Conservation (phyloP, 1,284 basidiomycete species). For the Melampsora larici-populina region DNA sequence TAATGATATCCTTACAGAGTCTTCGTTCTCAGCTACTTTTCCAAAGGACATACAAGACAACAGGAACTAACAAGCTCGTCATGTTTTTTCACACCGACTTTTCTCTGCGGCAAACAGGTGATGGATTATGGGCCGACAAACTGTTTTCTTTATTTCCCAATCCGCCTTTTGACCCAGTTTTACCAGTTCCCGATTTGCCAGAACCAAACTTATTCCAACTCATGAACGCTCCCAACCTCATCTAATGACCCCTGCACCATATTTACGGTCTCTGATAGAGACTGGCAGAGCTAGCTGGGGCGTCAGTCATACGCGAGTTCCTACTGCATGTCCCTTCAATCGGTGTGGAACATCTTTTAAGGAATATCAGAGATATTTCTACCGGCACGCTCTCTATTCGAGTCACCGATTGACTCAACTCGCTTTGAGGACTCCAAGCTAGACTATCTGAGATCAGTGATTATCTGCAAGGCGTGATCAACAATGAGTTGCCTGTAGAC, state of each 20-base stretch:
- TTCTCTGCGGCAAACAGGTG: constrained; percentile 58
- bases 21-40: neutral
- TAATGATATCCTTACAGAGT: constrained; percentile 11
- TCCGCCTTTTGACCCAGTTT: constrained; percentile 59
- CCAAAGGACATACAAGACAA: neutral
- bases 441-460: constrained; percentile 80
- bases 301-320: constrained; percentile 77
- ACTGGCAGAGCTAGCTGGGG: constrained; percentile 69
- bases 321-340: constrained; percentile 70
- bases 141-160: constrained; percentile 68
- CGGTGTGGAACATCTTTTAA: constrained; percentile 92
- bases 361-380: constrained; percentile 86
- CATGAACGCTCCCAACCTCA: neutral
- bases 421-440: constrained; percentile 84
- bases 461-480: constrained; percentile 77
- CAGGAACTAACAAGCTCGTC: neutral
- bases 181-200: constrained; percentile 50
- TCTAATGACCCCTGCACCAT: constrained; percentile 66
- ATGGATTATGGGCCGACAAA: constrained; percentile 78
- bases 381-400: constrained; percentile 89
- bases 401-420: constrained; percentile 83
- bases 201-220: neutral
- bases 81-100: neutral
- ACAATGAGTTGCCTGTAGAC: constrained; percentile 80
- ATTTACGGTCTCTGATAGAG: constrained; percentile 64